Evolutionary conservation across 108 stramenopile genomes (phyloP), one percentile per base, ranked within the genome.

Genomic region (Cylindrotheca closterium): DNA sequence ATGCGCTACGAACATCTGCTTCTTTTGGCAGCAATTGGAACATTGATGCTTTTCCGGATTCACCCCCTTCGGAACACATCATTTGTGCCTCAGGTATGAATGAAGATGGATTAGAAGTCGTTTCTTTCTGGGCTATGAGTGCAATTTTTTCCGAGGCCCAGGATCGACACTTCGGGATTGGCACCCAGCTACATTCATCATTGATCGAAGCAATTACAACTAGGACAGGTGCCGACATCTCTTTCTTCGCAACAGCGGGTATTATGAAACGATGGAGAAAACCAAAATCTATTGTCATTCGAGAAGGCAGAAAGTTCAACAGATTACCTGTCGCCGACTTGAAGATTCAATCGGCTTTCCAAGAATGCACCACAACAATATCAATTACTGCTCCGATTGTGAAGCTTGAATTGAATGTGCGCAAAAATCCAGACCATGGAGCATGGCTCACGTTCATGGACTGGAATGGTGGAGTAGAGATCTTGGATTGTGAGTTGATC

Each of bases 381-480:
- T 62, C 77, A 2, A 60, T 61, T 8, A 15, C 74, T 8, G 71
- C 71, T n/a, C 82, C 82, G 4, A 72, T 83, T 47, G 74, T 72
- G 10, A 30, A 55, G 15, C 52, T 78, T 58, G 56, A 60, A 45
- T 74, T 74, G 29, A 51, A 42, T 49, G 42, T 32, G 12, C 23
- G 28, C 37, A 18, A 62, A 63, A 24, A 33, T 21, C 31, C n/a
- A 8, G 19, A 15, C 17, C 15, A 47, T 28, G 27, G 10, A 19
- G 56, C 46, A 8, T 30, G 49, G n/a, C 30, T 93, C 24, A 79
- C 85, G 5, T 69, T 82, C 1, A 51, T 93, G 71, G 92, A 93
- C 73, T 85, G 65, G 61, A 85, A 93, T 62, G 88, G 92, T 22
- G 87, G 83, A 24, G 74, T 85, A 27, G 63, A 80, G 15, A 51